These are phyloP conservation scores for Talinum fruticosum DNA, from an alignment of 148 eudicot genomes.

Conservation along the genomic window DNA sequence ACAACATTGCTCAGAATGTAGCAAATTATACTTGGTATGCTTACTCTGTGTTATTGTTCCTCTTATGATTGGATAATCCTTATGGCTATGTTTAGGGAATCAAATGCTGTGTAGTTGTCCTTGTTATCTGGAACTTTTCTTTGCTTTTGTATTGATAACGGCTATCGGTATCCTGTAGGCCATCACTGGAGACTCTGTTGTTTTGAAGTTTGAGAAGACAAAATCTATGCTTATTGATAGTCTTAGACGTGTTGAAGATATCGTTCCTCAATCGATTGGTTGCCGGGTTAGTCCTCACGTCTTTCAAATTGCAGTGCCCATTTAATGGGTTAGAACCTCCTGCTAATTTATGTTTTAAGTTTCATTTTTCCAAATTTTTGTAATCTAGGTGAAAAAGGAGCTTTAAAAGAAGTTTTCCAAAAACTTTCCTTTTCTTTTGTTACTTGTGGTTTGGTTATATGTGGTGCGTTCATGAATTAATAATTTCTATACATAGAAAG, in stretches of 20 bases:
- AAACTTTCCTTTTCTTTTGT: neutral
- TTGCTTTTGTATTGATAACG: conserved; percentile 13
- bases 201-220: conserved; percentile 86
- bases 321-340: neutral
- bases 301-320: neutral
- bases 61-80: neutral
- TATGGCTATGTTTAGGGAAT: neutral
- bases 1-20: conserved; percentile 90
- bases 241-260: conserved; percentile 78
- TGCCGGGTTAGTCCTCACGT: conserved; percentile 56
- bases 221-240: conserved; percentile 79
- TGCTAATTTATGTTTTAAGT: neutral
- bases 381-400: neutral
- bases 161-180: conserved; percentile 51
- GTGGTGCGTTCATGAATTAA: no score
- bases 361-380: neutral
- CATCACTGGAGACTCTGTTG: conserved; percentile 87
- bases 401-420: neutral
- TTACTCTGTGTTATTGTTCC: conserved; percentile 7
- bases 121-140: neutral
- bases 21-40: conserved; percentile 91
- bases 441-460: neutral
- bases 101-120: neutral
- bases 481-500: no score
- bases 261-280: conserved; percentile 82